phyloP scores from a whole-genome alignment of 306 rosid genomes.

The Fragaria nilgerrensis region DNA sequence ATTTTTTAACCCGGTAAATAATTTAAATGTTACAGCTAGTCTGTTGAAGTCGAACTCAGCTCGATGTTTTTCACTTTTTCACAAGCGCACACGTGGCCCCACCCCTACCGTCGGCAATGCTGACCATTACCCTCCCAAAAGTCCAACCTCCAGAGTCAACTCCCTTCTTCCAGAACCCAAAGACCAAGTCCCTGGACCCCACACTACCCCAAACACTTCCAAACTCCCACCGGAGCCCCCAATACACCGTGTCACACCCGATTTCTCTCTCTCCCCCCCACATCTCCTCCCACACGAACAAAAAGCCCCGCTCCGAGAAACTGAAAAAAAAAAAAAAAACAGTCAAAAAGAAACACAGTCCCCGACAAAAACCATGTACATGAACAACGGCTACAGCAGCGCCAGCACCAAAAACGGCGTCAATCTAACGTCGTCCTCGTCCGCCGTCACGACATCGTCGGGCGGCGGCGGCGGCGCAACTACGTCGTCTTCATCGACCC shows the following conservation, averaged over 20 bases:
- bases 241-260: background rate
- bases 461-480: background rate
- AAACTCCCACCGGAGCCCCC: background rate
- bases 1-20: too few species aligned
- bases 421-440: background rate
- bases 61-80: background rate
- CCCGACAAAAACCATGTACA: slow-evolving; percentile 8
- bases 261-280: background rate
- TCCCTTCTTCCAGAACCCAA: background rate
- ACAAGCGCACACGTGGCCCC: background rate
- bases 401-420: slow-evolving; percentile 13
- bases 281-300: background rate
- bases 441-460: background rate
- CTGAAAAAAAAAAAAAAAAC: background rate
- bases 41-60: too few species aligned
- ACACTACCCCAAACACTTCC: background rate
- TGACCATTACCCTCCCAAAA: background rate
- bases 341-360: background rate
- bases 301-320: background rate
- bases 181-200: background rate
- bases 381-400: slow-evolving; percentile 18
- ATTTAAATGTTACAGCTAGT: too few species aligned
- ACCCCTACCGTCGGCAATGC: background rate
- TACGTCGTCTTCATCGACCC: slow-evolving; percentile 12
- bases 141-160: slow-evolving; percentile 6